Evolutionary conservation across 805 yeast species (phyloP).

Genomic region (Candida bentonensis): DNA sequence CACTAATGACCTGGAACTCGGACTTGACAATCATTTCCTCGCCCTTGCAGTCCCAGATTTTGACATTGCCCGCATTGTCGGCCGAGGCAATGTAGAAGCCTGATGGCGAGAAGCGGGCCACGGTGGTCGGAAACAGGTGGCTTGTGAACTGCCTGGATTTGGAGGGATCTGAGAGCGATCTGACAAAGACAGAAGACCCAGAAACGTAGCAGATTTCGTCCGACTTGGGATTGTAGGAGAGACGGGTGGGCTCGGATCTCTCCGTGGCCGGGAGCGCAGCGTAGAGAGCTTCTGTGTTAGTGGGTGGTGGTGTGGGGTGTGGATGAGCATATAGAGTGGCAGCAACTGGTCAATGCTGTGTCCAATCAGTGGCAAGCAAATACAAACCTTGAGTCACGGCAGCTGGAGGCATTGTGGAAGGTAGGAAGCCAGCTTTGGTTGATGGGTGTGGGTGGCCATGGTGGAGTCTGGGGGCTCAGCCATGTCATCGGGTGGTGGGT

Average conservation of each 20-base stretch:
- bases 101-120: conserved; percentile 75
- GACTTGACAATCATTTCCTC: conserved; percentile 52
- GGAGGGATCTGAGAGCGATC: conserved; percentile 44
- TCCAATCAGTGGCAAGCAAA: too few species aligned
- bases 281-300: conserved; percentile 21
- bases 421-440: too few species aligned
- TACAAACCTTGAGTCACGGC: too few species aligned
- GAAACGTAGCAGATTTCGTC: conserved; percentile 67
- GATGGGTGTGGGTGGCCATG: too few species aligned
- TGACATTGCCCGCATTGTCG: conserved; percentile 78
- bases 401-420: too few species aligned
- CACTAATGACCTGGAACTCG: conserved; percentile 67
- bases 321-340: too few species aligned
- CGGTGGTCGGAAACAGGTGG: conserved; percentile 62
- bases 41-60: conserved; percentile 65
- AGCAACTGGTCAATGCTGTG: too few species aligned
- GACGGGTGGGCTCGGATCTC: conserved; percentile 53
- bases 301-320: too few species aligned
- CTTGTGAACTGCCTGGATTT: conserved; percentile 53
- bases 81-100: conserved; percentile 89
- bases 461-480: too few species aligned
- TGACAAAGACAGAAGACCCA: conserved; percentile 65
- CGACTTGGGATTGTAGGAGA: conserved; percentile 58
- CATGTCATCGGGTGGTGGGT: too few species aligned
- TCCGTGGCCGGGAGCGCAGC: conserved; percentile 75